Conservation (phyloP, 2,329 filamentous ascomycete species). For the Microdochium bolleyi region DNA sequence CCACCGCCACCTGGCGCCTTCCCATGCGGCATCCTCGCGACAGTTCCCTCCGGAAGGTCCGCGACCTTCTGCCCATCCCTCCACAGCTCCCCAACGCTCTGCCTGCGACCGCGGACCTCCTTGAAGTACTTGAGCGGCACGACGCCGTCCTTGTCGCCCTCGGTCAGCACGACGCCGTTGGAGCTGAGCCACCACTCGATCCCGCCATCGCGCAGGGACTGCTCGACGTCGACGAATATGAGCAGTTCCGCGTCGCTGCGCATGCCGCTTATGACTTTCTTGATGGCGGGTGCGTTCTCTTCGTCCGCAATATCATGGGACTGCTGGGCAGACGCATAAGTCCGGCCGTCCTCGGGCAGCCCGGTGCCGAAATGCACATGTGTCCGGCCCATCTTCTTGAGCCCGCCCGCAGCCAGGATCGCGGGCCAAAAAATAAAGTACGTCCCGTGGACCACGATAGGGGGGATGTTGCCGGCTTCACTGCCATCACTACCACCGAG, state of each 20-base stretch:
- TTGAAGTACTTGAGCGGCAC: conserved; percentile 62
- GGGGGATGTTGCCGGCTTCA: conserved; percentile 49
- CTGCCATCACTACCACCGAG: conserved; percentile 16
- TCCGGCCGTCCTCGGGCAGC: conserved; percentile 35
- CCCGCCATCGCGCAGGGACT: conserved; percentile 50
- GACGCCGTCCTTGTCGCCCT: conserved; percentile 49
- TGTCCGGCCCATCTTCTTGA: conserved; percentile 74
- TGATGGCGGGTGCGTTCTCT: conserved; percentile 4
- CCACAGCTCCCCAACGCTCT: conserved; percentile 59
- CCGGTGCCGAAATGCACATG: conserved; percentile 87
- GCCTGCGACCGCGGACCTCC: conserved; percentile 56
- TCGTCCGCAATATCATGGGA: conserved; percentile 3
- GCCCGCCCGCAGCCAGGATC: conserved; percentile 69
- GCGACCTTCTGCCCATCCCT: conserved; percentile 58
- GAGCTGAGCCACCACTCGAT: conserved; percentile 73
- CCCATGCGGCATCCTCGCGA: conserved; percentile 36
- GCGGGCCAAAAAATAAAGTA: conserved; percentile 71
- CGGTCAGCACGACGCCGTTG: conserved; percentile 67
- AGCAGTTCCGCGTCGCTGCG: conserved; percentile 67
- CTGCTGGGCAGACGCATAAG: too few relatives aligned
- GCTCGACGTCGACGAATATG: conserved; percentile 66
- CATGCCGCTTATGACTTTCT: conserved; percentile 70
- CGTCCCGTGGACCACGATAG: conserved; percentile 76
- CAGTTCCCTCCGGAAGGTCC: conserved; percentile 57
- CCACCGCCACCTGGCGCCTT: conserved; percentile 31